Evolutionary conservation across 1,284 basidiomycete species (phyloP), one percentile per base, ranked within the genome.

Genomic region (Puccinia novopanici): DNA sequence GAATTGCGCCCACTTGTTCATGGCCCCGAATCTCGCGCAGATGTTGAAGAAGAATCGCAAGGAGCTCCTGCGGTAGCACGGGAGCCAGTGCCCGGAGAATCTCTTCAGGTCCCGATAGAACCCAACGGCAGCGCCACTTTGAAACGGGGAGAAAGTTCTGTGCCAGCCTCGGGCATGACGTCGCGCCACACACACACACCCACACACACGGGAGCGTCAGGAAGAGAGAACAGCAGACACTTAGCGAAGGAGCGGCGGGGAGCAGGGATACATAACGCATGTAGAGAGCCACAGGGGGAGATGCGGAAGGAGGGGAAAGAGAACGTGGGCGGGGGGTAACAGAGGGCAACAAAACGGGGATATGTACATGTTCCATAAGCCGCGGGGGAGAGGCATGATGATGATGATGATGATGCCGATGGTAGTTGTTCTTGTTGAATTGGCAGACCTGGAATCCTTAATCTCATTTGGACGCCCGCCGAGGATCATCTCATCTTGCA

Each of bases 401-500:
- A 67, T 15, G 19, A n/a, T 4, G 17, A 40, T 22, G 61, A 65
- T 2, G 27, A 6, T 27, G 57, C 57, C 40, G 22, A 45, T 19
- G 65, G 45, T 19, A n/a, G n/a, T n/a, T n/a, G n/a, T n/a, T n/a
- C n/a, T n/a, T n/a, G n/a, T n/a, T n/a, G n/a, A n/a, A n/a, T n/a
- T n/a, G n/a, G n/a, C n/a, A n/a, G 4, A n/a, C 12, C 22, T 4
- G 17, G 50, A 22, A 34, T 72, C n/a, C 70, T 37, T 3, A 13
- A 8, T 2, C 42, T 48, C 3, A 27, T 72, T 3, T 72, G 70
- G 70, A 72, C 70, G 10, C 24, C 42, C 30, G 45, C 37, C 2
- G 70, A 72, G 30, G 70, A 72, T 54, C 40, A 27, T 13, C 30
- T 72, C n/a, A 54, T 72, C 70, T 52, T 34, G 27, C 30, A 54